A percentile compares a stretch with the other conserved stretches of the same genome.
Evolutionary conservation across 257 asterid genomes (phyloP).

Genomic region (Leonotis leonurus): DNA sequence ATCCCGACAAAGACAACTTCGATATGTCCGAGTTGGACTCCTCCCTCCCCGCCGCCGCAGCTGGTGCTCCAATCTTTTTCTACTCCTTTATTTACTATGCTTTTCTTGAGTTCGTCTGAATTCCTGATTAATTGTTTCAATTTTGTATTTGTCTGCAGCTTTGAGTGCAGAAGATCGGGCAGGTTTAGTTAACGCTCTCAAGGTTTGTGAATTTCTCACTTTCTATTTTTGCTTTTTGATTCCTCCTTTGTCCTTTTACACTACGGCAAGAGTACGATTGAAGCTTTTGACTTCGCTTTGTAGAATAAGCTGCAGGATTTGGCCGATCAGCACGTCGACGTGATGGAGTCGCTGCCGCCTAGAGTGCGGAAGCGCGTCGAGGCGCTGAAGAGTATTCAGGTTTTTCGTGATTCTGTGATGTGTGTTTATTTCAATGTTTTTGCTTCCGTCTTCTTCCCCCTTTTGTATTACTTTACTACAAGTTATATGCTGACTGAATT

Average conservation of each 20-base stretch:
- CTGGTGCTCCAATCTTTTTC: slow-evolving; percentile 42
- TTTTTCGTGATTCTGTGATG: slow-evolving; percentile 12
- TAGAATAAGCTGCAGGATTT: slow-evolving; percentile 65
- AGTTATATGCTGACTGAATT: neutral
- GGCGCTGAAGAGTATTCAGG: slow-evolving; percentile 64
- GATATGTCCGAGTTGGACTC: slow-evolving; percentile 52
- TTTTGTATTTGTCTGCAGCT: slow-evolving; percentile 31
- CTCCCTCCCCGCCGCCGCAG: slow-evolving; percentile 84
- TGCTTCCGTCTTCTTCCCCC: too few relatives aligned
- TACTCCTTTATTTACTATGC: neutral
- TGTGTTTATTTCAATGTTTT: neutral
- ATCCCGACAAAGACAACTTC: slow-evolving; percentile 33
- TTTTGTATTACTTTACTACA: neutral
- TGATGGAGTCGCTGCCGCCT: slow-evolving; percentile 57
- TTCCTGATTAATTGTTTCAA: neutral
- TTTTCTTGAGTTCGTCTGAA: neutral
- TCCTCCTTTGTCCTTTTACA: neutral
- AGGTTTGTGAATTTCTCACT: slow-evolving; percentile 35
- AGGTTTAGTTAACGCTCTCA: slow-evolving; percentile 66
- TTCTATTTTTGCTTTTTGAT: neutral
- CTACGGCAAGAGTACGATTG: neutral
- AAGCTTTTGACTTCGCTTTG: slow-evolving; percentile 14
- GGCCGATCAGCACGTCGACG: slow-evolving; percentile 50
- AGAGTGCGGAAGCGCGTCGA: slow-evolving; percentile 64
- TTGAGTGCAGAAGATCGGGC: slow-evolving; percentile 81